phyloP scores from a whole-genome alignment of 768 basidiomycete species.

The Tylopilus sp. region DNA sequence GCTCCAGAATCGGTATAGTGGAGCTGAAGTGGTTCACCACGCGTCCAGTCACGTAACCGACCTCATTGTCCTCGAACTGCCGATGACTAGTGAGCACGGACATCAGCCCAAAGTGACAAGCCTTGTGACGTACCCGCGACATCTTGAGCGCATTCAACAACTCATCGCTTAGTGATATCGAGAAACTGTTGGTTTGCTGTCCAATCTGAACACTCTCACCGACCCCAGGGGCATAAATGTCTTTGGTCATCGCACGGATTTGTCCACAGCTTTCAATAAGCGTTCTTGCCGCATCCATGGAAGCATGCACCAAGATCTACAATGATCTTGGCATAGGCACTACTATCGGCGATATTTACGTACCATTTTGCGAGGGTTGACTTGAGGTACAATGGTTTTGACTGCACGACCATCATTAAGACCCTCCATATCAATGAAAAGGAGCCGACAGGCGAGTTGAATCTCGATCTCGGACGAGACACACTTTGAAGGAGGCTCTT shows the following conservation, averaged over 20 bases:
- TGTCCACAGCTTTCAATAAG: slow-evolving; percentile 80
- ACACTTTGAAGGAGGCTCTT: slow-evolving; percentile 91
- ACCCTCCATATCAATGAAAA: slow-evolving; percentile 96
- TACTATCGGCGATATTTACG: slow-evolving; percentile 7
- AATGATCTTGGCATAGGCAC: background rate
- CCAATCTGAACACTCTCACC: slow-evolving; percentile 89
- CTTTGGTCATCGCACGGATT: slow-evolving; percentile 87
- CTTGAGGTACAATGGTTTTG: slow-evolving; percentile 93
- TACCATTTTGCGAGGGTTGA: slow-evolving; percentile 95
- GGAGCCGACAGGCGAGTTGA: slow-evolving; percentile 78
- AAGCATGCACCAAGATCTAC: slow-evolving; percentile 88
- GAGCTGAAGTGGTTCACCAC: slow-evolving; percentile 83
- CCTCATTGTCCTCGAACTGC: slow-evolving; percentile 97
- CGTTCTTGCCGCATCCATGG: slow-evolving; percentile 58
- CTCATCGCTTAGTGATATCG: slow-evolving; percentile 89
- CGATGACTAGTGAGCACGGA: slow-evolving; percentile 6
- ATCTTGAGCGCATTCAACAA: slow-evolving; percentile 75
- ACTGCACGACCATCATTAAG: slow-evolving; percentile 95
- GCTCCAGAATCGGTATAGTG: slow-evolving; percentile 85
- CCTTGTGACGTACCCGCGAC: slow-evolving; percentile 66
- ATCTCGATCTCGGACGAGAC: slow-evolving; percentile 73
- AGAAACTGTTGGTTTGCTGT: slow-evolving; percentile 93
- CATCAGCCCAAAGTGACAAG: background rate
- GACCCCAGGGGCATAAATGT: slow-evolving; percentile 75
- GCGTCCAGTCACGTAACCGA: slow-evolving; percentile 89